Conservation (phyloP, 176 grass and related monocot species). For the Carex cristatella region DNA sequence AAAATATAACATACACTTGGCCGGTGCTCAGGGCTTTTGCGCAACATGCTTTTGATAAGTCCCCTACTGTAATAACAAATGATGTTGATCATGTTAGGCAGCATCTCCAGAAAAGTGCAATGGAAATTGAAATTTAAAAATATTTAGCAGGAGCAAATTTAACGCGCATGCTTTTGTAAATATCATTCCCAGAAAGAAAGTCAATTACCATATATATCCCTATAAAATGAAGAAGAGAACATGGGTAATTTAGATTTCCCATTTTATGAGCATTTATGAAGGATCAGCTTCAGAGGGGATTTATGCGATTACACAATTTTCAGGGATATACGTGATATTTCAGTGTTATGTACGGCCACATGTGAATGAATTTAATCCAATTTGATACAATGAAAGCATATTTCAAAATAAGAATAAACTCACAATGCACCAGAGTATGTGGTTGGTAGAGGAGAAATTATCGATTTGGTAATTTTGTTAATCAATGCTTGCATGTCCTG, state of each 20-base stretch:
- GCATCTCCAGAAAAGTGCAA: background rate
- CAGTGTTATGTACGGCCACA: too few relatives aligned
- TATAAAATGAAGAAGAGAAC: too few relatives aligned
- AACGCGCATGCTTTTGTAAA: too few relatives aligned
- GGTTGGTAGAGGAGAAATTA: slow-evolving; percentile 82
- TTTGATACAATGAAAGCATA: too few relatives aligned
- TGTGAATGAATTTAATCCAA: too few relatives aligned
- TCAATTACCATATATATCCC: too few relatives aligned
- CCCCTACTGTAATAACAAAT: slow-evolving; percentile 54
- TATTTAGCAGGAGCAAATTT: background rate
- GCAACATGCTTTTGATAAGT: slow-evolving; percentile 95
- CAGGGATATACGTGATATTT: too few relatives aligned
- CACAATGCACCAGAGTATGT: slow-evolving; percentile 92
- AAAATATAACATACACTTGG: slow-evolving; percentile 59
- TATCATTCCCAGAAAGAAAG: too few relatives aligned
- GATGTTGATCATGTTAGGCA: background rate
- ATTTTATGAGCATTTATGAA: too few relatives aligned
- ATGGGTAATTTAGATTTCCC: too few relatives aligned
- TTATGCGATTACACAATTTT: too few relatives aligned
- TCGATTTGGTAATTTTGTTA: slow-evolving; percentile 97
- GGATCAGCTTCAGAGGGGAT: too few relatives aligned
- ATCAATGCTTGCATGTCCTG: slow-evolving; percentile 98
- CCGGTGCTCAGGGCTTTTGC: slow-evolving; percentile 88
- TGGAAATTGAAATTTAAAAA: background rate
- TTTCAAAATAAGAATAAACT: slow-evolving; percentile 24